Conservation (phyloP, 768 basidiomycete genomes). For the Suillus tomentosus region DNA sequence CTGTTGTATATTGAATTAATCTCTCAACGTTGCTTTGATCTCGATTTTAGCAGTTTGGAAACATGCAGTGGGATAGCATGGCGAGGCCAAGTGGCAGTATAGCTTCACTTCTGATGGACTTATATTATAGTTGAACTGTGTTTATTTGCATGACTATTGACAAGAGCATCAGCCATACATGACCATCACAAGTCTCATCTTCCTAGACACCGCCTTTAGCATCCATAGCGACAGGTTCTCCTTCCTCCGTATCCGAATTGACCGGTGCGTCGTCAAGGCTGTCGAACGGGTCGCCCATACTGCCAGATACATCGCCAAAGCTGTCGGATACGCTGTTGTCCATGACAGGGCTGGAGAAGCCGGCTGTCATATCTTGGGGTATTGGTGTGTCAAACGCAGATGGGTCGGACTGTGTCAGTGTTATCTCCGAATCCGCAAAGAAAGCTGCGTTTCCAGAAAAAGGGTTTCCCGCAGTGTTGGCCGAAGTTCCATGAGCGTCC, state of each 20-base stretch:
- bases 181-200: background rate
- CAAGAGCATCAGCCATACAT: no score
- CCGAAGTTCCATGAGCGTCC: background rate
- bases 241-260: no score
- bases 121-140: constrained; percentile 1
- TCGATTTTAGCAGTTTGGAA: no score
- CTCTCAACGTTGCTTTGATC: background rate
- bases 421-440: background rate
- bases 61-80: background rate
- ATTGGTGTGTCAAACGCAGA: background rate
- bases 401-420: background rate
- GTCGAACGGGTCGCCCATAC: accelerated
- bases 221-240: background rate
- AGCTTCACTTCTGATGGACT: background rate
- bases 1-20: background rate
- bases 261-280: background rate
- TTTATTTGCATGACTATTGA: constrained; percentile 14
- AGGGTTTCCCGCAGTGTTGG: background rate
- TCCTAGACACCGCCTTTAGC: background rate
- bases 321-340: no score
- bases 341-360: no score
- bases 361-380: background rate
- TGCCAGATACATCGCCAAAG: no score
- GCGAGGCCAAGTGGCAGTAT: background rate
- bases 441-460: background rate